Evolutionary conservation across 306 rosid genomes (phyloP), one percentile per base, ranked within the genome.

Genomic region (Cucumis melo): DNA sequence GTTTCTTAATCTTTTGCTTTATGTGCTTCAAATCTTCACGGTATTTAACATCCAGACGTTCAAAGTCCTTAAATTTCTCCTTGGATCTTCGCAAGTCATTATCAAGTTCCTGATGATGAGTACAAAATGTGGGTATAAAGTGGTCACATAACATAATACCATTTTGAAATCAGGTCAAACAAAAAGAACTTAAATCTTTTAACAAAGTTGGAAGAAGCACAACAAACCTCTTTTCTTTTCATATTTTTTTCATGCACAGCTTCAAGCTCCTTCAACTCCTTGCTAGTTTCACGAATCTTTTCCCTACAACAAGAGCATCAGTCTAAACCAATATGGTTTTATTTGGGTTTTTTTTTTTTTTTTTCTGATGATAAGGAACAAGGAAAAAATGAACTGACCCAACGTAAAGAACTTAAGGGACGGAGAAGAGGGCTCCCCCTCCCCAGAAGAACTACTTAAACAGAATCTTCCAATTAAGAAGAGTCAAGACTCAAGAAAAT

Each of bases 31-130:
- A 82, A 82, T 94, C 97, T 85, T 94, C 98, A 63, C 90, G 86
- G 80, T 85, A 81, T 82, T 94, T 94, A 24, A 94, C 96, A 87
- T 94, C 97, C 86, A 87, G 91, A 83, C 98, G 86, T 83, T 94
- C 98, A 84, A 94, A 94, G 84, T 91, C 91, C 85, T 90, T 94
- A 82, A 91, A 94, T 63, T 89, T 94, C 53, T 94, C 98, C 80
- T 94, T 90, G 77, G 96, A 87, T 54, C 77, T 94, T 86, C 90
- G 88, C 81, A 91, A 88, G 50, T 90, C 90, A 85, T 54, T 80
- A 77, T 87, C 96, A 72, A 94, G 91, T 82, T 91, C 97, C 98
- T 94, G 75, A 58, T 42, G 71, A 68, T 51, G 76, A 77, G 71
- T 17, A 57, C 74, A 63, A 84, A 42, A 55, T 58, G 10, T 9